Conservation (phyloP, 129 eudicot species). For the Chrysanthemum lavandulifolium region DNA sequence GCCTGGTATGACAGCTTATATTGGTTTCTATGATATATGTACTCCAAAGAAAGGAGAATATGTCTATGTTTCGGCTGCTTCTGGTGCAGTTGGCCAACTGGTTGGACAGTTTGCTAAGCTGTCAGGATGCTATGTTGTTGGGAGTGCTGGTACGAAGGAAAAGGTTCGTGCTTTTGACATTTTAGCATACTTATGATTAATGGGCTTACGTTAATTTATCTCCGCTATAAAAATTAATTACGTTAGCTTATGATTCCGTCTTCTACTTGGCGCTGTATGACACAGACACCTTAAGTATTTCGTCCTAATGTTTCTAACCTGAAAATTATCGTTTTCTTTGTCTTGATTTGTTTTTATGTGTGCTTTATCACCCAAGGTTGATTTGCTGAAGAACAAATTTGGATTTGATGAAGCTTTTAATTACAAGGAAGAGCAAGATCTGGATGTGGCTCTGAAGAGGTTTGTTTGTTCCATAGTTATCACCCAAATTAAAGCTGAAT, state of each 20-base stretch:
- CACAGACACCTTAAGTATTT: no score
- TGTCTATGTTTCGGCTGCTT: conserved; percentile 45
- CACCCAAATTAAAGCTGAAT: not conserved
- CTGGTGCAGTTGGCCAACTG: conserved; percentile 51
- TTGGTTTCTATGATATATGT: conserved; percentile 45
- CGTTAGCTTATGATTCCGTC: no score
- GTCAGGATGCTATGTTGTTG: conserved; percentile 53
- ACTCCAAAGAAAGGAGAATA: conserved; percentile 47
- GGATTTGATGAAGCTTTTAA: conserved; percentile 48
- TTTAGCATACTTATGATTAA: not conserved
- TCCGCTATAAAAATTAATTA: no score
- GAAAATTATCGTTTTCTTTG: not conserved
- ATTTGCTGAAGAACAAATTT: conserved; percentile 36
- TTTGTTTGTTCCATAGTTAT: not conserved
- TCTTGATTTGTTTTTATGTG: not conserved
- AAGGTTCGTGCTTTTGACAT: conserved; percentile 20
- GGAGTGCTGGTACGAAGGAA: conserved; percentile 47
- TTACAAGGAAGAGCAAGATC: conserved; percentile 40
- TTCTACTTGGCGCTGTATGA: no score
- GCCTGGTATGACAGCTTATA: conserved; percentile 47
- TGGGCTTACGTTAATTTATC: not conserved
- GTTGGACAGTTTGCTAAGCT: conserved; percentile 55
- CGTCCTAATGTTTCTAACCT: no score
- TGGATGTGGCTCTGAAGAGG: conserved; percentile 35
- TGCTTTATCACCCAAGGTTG: conserved; percentile 27